Base-by-base conservation (phyloP, 371 early-diverging fungal genomes). In the Mucor mucedo region DNA sequence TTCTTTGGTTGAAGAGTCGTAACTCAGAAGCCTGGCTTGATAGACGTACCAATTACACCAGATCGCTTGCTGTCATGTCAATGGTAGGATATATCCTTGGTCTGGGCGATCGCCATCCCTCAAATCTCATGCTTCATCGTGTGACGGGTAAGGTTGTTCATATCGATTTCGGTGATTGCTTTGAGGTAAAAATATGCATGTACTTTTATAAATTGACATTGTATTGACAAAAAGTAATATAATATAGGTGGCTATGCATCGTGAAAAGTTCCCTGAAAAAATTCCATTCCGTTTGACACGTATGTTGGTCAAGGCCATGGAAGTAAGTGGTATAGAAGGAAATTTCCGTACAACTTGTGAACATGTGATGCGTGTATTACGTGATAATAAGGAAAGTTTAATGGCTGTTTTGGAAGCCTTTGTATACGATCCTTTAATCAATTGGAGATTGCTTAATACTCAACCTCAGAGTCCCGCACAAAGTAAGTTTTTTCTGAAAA, bases 391-490 rank as follows among this genome's bases (percentile, higher is more conserved):
- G 68, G 99, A 98, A 66, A 92, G 92, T 74, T 77, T 98, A 70
- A 97, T 98, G 98, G 99, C 99, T 48, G 97, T 98, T 2, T 76
- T 98, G 47, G 98, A 98, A 70, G 98, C 99, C 9, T 98, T 98
- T 75, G 97, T 98, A 5, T 94, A 96, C 73, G 99, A 98, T 69
- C 99, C 99, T 4, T 77, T 98, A 60, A 96, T 98, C 76, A 97
- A 96, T 63, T 97, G 97, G 98, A 86, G 94, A 60, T 68, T 82
- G 59, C 59, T 78, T 5, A 78, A 82, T 48, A 82, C 75, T 40
- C 65, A 77, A 29, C 69, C 79, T 35, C 66, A 75, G 42, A 82
- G 82, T 55, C 82, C 82, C 27, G 64, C 47, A 8, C 80, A 80
- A 58, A 77, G 71, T 57, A 68, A 73, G 75, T 72, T 2, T 6